These are phyloP conservation scores for Fusarium floridanum DNA, from an alignment of 2,329 filamentous ascomycete species.

Conservation along the genomic window DNA sequence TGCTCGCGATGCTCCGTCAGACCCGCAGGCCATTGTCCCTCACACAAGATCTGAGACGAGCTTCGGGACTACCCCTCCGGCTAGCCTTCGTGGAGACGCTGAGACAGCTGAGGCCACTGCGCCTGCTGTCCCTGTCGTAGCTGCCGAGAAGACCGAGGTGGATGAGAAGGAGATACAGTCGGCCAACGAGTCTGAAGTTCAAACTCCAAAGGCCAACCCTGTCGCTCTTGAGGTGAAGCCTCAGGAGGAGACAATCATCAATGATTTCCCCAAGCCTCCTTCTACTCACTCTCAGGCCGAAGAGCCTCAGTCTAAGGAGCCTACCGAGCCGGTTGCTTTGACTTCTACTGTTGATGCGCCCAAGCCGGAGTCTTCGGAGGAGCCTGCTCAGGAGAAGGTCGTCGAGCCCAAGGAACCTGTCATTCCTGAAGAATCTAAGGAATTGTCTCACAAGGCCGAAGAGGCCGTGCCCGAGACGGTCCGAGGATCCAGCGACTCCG, in stretches of 20 bases:
- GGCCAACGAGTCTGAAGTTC: slow-evolving; percentile 22
- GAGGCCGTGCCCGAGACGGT: slow-evolving; percentile 5
- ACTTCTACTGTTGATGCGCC: neutral
- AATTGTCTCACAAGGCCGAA: neutral
- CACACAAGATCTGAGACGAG: slow-evolving; percentile 39
- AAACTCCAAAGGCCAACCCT: slow-evolving; percentile 17
- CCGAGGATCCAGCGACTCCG: slow-evolving; percentile 39
- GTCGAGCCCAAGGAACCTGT: neutral
- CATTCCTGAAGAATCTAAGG: neutral
- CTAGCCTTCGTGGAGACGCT: slow-evolving; percentile 25
- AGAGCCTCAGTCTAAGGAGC: neutral
- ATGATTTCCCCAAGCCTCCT: slow-evolving; percentile 38
- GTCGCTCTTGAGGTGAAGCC: neutral
- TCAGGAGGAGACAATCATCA: slow-evolving; percentile 15
- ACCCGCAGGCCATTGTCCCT: slow-evolving; percentile 23
- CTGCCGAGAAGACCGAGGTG: neutral
- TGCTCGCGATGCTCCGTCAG: slow-evolving; percentile 13
- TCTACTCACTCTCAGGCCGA: slow-evolving; percentile 20
- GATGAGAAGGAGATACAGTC: slow-evolving; percentile 4
- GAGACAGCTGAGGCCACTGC: slow-evolving; percentile 8
- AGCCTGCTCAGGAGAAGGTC: neutral
- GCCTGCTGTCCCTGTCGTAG: neutral
- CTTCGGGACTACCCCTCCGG: slow-evolving; percentile 24
- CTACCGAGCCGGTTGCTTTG: neutral
- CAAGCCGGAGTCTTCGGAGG: slow-evolving; percentile 1